phyloP scores from a whole-genome alignment of 352 stramenopile genomes.

The Phytophthora constricta region DNA sequence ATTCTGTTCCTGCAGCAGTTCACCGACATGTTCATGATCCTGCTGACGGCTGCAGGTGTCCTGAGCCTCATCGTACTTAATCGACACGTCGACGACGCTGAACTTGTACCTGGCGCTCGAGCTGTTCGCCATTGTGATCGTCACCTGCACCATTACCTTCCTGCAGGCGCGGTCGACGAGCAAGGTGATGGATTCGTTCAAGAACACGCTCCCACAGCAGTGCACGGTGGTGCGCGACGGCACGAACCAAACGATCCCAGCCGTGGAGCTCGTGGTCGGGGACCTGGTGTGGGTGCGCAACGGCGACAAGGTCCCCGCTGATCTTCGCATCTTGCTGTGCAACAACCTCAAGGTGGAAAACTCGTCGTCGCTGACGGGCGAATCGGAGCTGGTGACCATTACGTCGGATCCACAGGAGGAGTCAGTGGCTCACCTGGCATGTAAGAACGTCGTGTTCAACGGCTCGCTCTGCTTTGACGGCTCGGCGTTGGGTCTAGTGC shows the following conservation, averaged over 20 bases:
- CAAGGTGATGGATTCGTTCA: slow-evolving; percentile 63
- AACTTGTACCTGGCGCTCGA: slow-evolving; percentile 53
- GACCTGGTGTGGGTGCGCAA: slow-evolving; percentile 61
- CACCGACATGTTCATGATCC: slow-evolving; percentile 55
- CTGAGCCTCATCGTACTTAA: slow-evolving; percentile 49
- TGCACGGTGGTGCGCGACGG: slow-evolving; percentile 58
- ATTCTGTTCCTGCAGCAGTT: slow-evolving; percentile 55
- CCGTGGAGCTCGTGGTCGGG: slow-evolving; percentile 54
- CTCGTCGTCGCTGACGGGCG: slow-evolving; percentile 71
- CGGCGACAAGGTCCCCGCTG: slow-evolving; percentile 62
- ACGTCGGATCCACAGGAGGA: slow-evolving; percentile 32
- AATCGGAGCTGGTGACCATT: slow-evolving; percentile 53
- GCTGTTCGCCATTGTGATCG: slow-evolving; percentile 49
- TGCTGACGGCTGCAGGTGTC: slow-evolving; percentile 39
- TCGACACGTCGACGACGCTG: slow-evolving; percentile 43
- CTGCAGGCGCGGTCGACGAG: slow-evolving; percentile 44
- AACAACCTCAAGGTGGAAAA: slow-evolving; percentile 68
- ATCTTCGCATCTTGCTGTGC: slow-evolving; percentile 52
- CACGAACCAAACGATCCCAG: slow-evolving; percentile 42
- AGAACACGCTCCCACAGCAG: slow-evolving; percentile 50
- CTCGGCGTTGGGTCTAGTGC: slow-evolving; percentile 47
- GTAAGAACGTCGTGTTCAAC: slow-evolving; percentile 58
- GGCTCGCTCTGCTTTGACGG: slow-evolving; percentile 58
- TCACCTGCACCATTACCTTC: slow-evolving; percentile 52
- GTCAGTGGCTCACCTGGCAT: slow-evolving; percentile 42